Evolutionary conservation across 139 green algal species (phyloP).

Genomic region (Tetratostichococcus sp.): DNA sequence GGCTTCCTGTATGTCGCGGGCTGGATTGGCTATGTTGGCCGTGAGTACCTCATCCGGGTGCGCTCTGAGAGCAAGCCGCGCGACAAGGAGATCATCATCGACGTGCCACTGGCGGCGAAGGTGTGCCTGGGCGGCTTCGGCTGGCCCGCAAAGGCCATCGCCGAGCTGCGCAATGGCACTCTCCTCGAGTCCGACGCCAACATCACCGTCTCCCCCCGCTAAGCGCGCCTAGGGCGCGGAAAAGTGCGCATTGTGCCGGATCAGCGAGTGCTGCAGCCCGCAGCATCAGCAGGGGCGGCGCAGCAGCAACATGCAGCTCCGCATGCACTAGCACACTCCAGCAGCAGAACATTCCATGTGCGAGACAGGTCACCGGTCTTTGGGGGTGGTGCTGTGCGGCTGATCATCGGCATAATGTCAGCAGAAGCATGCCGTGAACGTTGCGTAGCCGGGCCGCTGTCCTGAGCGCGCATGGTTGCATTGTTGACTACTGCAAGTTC

Average conservation of each 20-base stretch:
- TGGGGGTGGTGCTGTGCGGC: too few species aligned
- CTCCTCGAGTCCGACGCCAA: conserved; percentile 82
- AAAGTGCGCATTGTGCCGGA: too few species aligned
- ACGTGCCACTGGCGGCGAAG: conserved; percentile 81
- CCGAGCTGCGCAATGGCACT: conserved; percentile 70
- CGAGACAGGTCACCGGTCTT: too few species aligned
- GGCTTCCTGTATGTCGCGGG: conserved; percentile 98
- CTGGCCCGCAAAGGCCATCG: conserved; percentile 75
- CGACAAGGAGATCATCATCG: conserved; percentile 98
- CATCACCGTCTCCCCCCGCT: conserved; percentile 91
- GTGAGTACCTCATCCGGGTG: conserved; percentile 77
- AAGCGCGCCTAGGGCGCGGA: too few species aligned
- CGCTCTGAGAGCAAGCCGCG: conserved; percentile 68
- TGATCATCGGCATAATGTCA: background rate
- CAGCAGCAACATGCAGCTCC: background rate
- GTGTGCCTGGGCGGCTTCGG: conserved; percentile 41
- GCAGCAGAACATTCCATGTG: too few species aligned
- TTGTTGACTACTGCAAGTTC: background rate
- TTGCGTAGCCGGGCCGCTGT: background rate
- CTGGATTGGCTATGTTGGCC: conserved; percentile 93
- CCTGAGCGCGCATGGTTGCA: background rate
- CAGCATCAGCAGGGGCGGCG: background rate
- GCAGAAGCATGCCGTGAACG: background rate
- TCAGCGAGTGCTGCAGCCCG: too few species aligned
- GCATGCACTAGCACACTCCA: too few species aligned